phyloP scores from a whole-genome alignment of 352 stramenopile species.

The Phytophthora quininea region DNA sequence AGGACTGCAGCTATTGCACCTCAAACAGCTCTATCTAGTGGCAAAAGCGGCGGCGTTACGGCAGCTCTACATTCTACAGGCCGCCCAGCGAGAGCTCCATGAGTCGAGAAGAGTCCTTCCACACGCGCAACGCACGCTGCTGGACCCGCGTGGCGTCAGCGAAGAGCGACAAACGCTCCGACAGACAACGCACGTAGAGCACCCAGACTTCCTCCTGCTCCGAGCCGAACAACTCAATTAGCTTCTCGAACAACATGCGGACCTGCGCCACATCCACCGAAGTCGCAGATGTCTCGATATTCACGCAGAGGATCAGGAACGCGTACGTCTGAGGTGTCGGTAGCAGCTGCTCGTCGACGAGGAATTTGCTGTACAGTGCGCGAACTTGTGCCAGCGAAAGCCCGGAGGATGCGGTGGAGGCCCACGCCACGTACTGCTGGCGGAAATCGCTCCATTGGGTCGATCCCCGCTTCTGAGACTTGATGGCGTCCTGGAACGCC shows the following conservation, averaged over 20 bases:
- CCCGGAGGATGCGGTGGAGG: slow-evolving; percentile 26
- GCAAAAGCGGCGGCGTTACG: neutral
- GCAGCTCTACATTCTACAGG: slow-evolving; percentile 19
- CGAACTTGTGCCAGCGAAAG: slow-evolving; percentile 49
- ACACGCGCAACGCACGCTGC: slow-evolving; percentile 69
- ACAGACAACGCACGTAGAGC: slow-evolving; percentile 60
- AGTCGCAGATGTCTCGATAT: slow-evolving; percentile 63
- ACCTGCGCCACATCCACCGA: slow-evolving; percentile 49
- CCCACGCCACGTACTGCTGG: slow-evolving; percentile 73
- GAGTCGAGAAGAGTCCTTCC: slow-evolving; percentile 62
- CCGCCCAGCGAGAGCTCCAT: slow-evolving; percentile 54
- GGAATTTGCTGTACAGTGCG: slow-evolving; percentile 69
- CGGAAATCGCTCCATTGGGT: slow-evolving; percentile 61
- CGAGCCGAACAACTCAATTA: slow-evolving; percentile 78
- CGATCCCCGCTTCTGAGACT: slow-evolving; percentile 50
- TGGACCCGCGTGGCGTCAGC: slow-evolving; percentile 72
- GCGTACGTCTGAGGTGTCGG: slow-evolving; percentile 59
- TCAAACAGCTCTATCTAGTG: slow-evolving; percentile 29
- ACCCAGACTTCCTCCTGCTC: slow-evolving; percentile 71
- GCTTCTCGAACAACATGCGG: slow-evolving; percentile 79
- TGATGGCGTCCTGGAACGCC: slow-evolving; percentile 62
- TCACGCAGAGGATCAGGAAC: slow-evolving; percentile 74
- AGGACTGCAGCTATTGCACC: neutral
- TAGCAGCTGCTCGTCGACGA: slow-evolving; percentile 70
- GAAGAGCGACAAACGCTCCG: slow-evolving; percentile 48